Base-by-base conservation (phyloP, 768 basidiomycete genomes). In the Psilocybe subaeruginosa region DNA sequence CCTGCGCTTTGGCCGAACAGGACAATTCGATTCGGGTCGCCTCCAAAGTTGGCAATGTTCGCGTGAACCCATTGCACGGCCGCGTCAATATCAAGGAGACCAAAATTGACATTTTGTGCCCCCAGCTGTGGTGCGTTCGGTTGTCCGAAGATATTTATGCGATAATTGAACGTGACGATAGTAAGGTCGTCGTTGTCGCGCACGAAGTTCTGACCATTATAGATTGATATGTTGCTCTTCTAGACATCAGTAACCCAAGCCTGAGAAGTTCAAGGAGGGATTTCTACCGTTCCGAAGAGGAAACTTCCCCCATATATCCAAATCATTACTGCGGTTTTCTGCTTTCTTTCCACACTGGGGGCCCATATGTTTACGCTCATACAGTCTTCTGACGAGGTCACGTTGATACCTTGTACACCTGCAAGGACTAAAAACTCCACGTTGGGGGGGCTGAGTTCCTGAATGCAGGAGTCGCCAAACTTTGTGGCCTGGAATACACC, bases 41-140 rank as follows among this genome's bases (percentile, higher is more conserved):
- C 77, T 53, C 77, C 77, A 41, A 83, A 84, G 27, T 66, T 72
- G 7, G 72, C 75, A 45, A 84, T 82, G 63, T 84, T 80, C 48
- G 75, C 69, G 45, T 79, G 74, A 3, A 83, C 75, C 82, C 81
- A 82, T 59, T 80, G 63, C 3, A 82, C 72, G 19, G 74, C 80
- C 11, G 76, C 74, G 27, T 76, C 69, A 6, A 71, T 31, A 58
- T 79, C 78, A 6, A 78, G 69, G 4, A 78, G 67, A 11, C 76
- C 77, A 62, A 76, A 78, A 59, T 79, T 80, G 68, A 60, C 8
- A 64, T 60, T 17, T 53, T 66, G 17, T 23, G 50, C 14, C 50
- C 61, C 63, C 14, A 77, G 70, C 55, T 78, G 77, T 27, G 78
- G 77, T 4, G 77, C 76, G 52, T 70, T 72, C 0, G 78, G 78